These are phyloP conservation scores for Astrothelium subdiscretum DNA, from an alignment of 495 filamentous ascomycete genomes.

Conservation along the genomic window DNA sequence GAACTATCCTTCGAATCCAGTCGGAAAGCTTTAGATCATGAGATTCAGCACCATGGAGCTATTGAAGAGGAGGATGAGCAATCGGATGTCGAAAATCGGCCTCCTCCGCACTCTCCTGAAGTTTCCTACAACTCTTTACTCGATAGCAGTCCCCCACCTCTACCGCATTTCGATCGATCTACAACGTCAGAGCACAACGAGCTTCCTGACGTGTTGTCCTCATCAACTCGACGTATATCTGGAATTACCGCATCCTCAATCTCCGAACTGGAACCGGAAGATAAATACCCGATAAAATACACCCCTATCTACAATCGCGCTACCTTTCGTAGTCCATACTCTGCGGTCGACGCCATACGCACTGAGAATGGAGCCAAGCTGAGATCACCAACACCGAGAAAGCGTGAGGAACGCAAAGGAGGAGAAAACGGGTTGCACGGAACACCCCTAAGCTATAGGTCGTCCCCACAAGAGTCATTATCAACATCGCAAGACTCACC, in stretches of 20 bases:
- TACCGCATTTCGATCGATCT: neutral
- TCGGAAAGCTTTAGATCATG: neutral
- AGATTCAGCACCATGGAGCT: neutral
- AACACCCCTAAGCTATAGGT: neutral
- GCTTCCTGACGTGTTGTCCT: neutral
- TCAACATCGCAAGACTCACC: neutral
- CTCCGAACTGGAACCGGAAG: conserved; percentile 2
- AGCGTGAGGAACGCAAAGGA: neutral
- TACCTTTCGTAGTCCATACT: conserved; percentile 38
- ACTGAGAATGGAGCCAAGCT: neutral
- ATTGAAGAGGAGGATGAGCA: neutral
- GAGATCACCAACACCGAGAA: neutral
- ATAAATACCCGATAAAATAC: conserved; percentile 9
- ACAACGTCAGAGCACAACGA: neutral
- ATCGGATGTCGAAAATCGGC: neutral
- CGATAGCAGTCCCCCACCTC: neutral
- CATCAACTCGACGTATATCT: neutral
- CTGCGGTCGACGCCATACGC: neutral
- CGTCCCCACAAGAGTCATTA: neutral
- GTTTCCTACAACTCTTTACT: neutral
- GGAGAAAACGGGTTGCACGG: neutral
- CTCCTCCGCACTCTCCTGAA: neutral
- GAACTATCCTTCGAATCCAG: neutral
- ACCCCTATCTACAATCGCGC: conserved; percentile 30
- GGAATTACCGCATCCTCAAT: neutral